A percentile compares a stretch with the other conserved stretches of the same genome.
phyloP scores from a whole-genome alignment of 2,329 filamentous ascomycete species.

The Cytospora chrysosperma region DNA sequence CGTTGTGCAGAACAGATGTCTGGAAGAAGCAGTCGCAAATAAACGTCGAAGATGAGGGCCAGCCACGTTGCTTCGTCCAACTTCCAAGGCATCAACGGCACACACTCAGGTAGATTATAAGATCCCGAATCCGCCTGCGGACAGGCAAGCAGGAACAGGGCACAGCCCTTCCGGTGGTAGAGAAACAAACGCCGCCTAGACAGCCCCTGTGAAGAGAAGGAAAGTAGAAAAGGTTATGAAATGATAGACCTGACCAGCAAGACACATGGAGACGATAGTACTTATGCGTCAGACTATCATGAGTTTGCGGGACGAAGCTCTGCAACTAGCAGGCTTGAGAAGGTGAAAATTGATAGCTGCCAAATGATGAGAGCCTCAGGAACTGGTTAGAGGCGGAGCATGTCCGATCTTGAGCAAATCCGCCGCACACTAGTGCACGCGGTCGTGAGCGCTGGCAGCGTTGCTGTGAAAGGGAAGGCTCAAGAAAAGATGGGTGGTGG shows the following conservation, averaged over 20 bases:
- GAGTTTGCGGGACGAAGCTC: not conserved
- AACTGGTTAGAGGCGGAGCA: not conserved
- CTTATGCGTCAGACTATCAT: not conserved
- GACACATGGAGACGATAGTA: conserved; percentile 1
- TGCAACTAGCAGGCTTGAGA: not conserved
- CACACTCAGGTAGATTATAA: not conserved
- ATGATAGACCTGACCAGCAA: not conserved
- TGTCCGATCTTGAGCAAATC: conserved; percentile 8
- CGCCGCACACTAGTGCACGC: not conserved
- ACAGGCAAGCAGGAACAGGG: conserved; percentile 1
- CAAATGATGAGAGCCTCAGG: not conserved
- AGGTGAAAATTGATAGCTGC: not conserved
- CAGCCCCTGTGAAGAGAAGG: not conserved
- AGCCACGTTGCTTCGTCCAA: not conserved
- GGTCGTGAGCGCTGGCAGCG: not conserved
- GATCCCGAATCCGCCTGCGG: not conserved
- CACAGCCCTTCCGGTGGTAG: conserved; percentile 10
- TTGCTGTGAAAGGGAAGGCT: not conserved
- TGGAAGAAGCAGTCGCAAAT: not conserved
- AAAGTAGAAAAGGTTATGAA: not conserved
- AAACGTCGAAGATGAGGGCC: not conserved
- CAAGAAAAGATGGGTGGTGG: conserved; percentile 10
- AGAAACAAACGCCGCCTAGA: not conserved
- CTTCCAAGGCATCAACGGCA: not conserved
- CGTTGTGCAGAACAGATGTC: not conserved